Conservation (phyloP, 2,329 filamentous ascomycete genomes). For the Akanthomyces dipterigenus region DNA sequence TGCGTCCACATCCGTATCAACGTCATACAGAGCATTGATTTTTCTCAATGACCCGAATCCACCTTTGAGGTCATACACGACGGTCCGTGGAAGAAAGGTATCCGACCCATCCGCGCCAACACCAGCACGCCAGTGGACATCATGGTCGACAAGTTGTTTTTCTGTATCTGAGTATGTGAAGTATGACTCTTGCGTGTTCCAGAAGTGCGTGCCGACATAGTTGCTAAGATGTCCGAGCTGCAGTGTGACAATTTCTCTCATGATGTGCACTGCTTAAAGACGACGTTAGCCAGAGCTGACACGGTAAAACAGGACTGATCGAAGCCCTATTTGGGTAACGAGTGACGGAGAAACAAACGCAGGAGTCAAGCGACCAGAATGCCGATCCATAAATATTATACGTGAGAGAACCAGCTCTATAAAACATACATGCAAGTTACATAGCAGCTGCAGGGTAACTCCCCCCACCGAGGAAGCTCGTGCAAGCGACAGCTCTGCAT, state of each 20-base stretch:
- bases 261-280: too few relatives aligned
- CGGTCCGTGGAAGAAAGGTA: slow-evolving; percentile 83
- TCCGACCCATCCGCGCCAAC: slow-evolving; percentile 77
- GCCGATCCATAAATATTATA: too few relatives aligned
- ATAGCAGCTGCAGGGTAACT: slow-evolving; percentile 1
- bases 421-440: background rate
- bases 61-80: slow-evolving; percentile 93
- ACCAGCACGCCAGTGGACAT: slow-evolving; percentile 81
- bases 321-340: background rate
- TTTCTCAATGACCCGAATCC: slow-evolving; percentile 84
- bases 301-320: background rate
- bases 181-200: slow-evolving; percentile 96
- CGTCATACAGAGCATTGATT: slow-evolving; percentile 81
- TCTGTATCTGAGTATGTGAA: slow-evolving; percentile 70
- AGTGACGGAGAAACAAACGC: background rate
- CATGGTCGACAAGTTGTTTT: slow-evolving; percentile 34
- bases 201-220: slow-evolving; percentile 92
- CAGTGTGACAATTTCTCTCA: slow-evolving; percentile 93
- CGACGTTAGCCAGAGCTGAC: background rate
- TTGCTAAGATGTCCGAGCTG: slow-evolving; percentile 92
- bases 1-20: slow-evolving; percentile 28
- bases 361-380: background rate
- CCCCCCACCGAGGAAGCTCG: background rate
- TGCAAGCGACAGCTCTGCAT: background rate
- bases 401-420: background rate